phyloP scores from a whole-genome alignment of 371 early-diverging fungal species.

The Mortierella sp. region DNA sequence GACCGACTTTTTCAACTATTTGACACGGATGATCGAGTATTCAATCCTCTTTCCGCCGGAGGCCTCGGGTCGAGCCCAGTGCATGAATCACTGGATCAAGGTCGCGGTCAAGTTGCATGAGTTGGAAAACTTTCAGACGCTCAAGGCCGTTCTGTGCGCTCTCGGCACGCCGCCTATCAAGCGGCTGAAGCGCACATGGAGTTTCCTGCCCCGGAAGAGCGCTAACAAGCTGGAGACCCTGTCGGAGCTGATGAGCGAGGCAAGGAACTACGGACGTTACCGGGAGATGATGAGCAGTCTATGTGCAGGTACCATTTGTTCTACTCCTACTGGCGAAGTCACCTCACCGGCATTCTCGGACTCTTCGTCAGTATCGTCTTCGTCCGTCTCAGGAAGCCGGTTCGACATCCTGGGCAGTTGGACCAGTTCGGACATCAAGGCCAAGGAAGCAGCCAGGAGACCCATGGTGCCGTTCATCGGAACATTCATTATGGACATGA shows the following conservation, averaged over 20 bases:
- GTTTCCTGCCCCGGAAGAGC: constrained; percentile 77
- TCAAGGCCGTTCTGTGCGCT: constrained; percentile 82
- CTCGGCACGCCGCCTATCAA: constrained; percentile 83
- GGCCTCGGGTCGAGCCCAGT: constrained; percentile 73
- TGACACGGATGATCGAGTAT: constrained; percentile 82
- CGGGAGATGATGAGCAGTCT: constrained; percentile 70
- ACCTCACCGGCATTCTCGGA: constrained; percentile 39
- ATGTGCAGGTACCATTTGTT: constrained; percentile 32
- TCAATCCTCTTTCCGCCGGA: constrained; percentile 75
- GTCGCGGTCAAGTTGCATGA: constrained; percentile 75
- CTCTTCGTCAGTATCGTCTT: constrained; percentile 24
- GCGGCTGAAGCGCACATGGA: constrained; percentile 84
- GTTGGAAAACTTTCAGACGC: constrained; percentile 80
- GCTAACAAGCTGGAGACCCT: constrained; percentile 70
- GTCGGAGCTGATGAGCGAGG: constrained; percentile 77
- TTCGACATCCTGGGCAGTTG: constrained; percentile 57
- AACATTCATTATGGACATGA: constrained; percentile 84
- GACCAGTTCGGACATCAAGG: constrained; percentile 34
- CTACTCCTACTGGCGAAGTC: constrained; percentile 8
- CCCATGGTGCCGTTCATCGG: constrained; percentile 87
- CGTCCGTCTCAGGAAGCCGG: constrained; percentile 51
- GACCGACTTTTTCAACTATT: constrained; percentile 87
- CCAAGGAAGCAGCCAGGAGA: constrained; percentile 53
- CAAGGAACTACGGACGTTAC: constrained; percentile 80
- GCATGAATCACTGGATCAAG: constrained; percentile 83